A percentile compares a stretch with the other conserved stretches of the same genome.
Conservation (phyloP, 192 early-diverging fungal species). For the Rhizophagus clarus region DNA sequence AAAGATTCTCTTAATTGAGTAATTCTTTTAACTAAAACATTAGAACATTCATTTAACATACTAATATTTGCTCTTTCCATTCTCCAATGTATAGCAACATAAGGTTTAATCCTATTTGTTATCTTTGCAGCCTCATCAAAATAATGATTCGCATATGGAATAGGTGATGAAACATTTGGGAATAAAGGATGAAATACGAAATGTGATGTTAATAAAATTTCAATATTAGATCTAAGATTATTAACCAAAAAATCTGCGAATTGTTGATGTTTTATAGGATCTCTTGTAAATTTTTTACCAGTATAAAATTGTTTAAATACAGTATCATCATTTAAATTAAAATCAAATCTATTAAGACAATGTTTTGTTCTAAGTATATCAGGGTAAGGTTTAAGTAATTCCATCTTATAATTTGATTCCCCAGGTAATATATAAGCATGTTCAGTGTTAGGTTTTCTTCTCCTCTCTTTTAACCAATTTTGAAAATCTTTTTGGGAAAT, state of each 20-base stretch:
- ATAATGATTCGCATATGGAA: background rate
- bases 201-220: background rate
- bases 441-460: background rate
- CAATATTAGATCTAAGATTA: background rate
- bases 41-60: slow-evolving; percentile 18
- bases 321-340: background rate
- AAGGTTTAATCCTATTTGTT: background rate
- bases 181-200: background rate
- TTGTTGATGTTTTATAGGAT: background rate
- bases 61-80: slow-evolving; percentile 1
- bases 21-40: background rate
- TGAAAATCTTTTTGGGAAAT: background rate
- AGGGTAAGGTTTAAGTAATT: background rate
- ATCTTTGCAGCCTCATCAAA: background rate
- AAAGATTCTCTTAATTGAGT: background rate
- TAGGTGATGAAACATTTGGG: background rate
- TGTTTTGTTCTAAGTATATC: background rate
- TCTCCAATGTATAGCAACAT: slow-evolving; percentile 24
- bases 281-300: background rate
- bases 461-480: background rate
- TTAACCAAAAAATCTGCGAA: background rate
- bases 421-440: background rate
- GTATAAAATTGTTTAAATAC: slow-evolving; percentile 12
- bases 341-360: background rate
- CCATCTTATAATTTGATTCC: background rate